Base-by-base conservation (phyloP, 495 filamentous ascomycete species). In the Trichoderma reesei region DNA sequence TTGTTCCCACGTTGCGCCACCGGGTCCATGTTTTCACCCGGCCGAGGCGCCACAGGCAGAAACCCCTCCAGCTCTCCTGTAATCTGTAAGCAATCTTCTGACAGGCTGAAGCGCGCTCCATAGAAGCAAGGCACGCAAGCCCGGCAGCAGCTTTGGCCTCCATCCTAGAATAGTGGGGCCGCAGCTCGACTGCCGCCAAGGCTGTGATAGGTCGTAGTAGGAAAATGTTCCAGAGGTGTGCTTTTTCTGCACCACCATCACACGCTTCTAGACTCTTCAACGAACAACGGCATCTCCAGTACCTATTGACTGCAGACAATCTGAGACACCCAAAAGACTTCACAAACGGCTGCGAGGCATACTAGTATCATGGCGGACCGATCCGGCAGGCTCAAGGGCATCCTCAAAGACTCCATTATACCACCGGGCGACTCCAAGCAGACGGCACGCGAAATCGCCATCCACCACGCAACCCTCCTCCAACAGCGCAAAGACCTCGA, bases 391-490 rank as follows among this genome's bases (percentile, higher is more conserved):
- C 80, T 74, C 31, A 83, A 81, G 63, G 73, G 82, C 38, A 80
- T 83, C 41, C 74, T 90, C 5, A 90, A 88, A 68, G 88, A 81
- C 37, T 59, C 74, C 3, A 31, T 18, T 18, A 33, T 11, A 2
- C 20, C 5, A 8, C 8, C 39, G 5, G 18, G 64, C 41, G 37
- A 18, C 61, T 9, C 37, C 56, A 39, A 59, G 54, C 61, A 65
- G 63, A 76, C 79, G 66, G 73, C 75, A 18, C 85, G 83, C 56
- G 78, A 82, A 36, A 81, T 86, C 48, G 92, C 91, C 14, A 75
- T 96, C 56, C 83, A 89, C 65, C 91, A 96, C 76, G 91, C 93
- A 13, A 81, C 84, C 65, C 79, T 87, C 37, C 87, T 97, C 63
- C 88, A 96, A 68, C 76, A 86, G 61, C 88, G 86, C 60, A 92